phyloP scores from a whole-genome alignment of 2,329 filamentous ascomycete genomes.

The Ophiostoma piceae region DNA sequence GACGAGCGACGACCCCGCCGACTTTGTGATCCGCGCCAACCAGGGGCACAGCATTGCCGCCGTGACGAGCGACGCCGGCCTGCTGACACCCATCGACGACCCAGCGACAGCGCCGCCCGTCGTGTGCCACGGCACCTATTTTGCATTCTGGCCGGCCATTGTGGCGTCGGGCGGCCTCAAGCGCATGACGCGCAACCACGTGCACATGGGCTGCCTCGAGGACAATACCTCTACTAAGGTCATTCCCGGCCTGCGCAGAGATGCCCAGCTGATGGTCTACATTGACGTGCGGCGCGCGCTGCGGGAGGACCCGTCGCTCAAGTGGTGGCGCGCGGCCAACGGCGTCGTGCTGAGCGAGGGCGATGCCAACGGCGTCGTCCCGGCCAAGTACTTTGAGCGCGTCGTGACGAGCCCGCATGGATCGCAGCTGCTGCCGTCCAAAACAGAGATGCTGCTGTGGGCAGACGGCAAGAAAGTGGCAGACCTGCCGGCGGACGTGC shows the following conservation, averaged over 20 bases:
- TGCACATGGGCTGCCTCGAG: slow-evolving; percentile 64
- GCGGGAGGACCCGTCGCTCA: slow-evolving; percentile 48
- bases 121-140: slow-evolving; percentile 86
- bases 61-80: slow-evolving; percentile 57
- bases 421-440: slow-evolving; percentile 27
- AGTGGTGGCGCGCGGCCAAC: slow-evolving; percentile 77
- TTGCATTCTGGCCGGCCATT: slow-evolving; percentile 71
- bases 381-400: slow-evolving; percentile 62
- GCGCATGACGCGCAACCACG: slow-evolving; percentile 77
- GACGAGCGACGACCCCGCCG: slow-evolving; percentile 40
- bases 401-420: slow-evolving; percentile 58
- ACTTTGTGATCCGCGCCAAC: slow-evolving; percentile 88
- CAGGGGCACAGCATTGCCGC: slow-evolving; percentile 81
- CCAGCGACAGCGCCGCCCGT: slow-evolving; percentile 55
- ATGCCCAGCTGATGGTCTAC: slow-evolving; percentile 72
- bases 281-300: slow-evolving; percentile 66
- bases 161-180: slow-evolving; percentile 69
- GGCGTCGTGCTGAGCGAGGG: slow-evolving; percentile 65
- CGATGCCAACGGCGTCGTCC: slow-evolving; percentile 57
- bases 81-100: slow-evolving; percentile 63
- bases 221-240: neutral
- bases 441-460: slow-evolving; percentile 53
- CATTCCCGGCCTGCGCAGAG: slow-evolving; percentile 72
- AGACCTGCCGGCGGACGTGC: slow-evolving; percentile 59
- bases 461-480: slow-evolving; percentile 61